Evolutionary conservation across 2,329 filamentous ascomycete species (phyloP).

Genomic region (Colletotrichum aenigma): DNA sequence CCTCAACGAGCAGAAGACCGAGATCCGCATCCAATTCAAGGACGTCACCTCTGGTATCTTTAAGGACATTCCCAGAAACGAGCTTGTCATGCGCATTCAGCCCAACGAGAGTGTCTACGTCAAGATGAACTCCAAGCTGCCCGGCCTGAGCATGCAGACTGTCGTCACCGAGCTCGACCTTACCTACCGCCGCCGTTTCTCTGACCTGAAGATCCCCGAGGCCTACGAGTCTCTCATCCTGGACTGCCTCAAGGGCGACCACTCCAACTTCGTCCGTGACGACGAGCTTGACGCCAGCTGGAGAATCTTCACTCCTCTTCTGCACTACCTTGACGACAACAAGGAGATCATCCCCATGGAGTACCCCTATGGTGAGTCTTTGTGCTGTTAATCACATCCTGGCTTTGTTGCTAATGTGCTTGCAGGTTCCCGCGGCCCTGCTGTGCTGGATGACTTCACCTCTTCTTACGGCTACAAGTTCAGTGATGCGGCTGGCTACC

Average conservation of each 20-base stretch:
- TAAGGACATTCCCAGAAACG: conserved; percentile 99
- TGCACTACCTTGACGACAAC: conserved; percentile 98
- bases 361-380: conserved; percentile 89
- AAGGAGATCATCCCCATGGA: conserved; percentile 99
- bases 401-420: conserved; percentile 23
- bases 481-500: conserved; percentile 93
- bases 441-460: conserved; percentile 97
- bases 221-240: conserved; percentile 98
- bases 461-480: conserved; percentile 99
- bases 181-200: conserved; percentile 97
- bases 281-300: conserved; percentile 97
- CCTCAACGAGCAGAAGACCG: conserved; percentile 99
- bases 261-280: conserved; percentile 98
- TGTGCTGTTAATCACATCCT: neutral
- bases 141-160: conserved; percentile 98
- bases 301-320: conserved; percentile 96
- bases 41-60: conserved; percentile 99
- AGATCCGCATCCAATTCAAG: conserved; percentile 99
- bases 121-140: conserved; percentile 99
- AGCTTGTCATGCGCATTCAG: conserved; percentile 98
- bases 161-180: conserved; percentile 98
- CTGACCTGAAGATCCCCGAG: conserved; percentile 98
- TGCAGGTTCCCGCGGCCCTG: conserved; percentile 90
- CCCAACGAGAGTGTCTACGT: conserved; percentile 99
- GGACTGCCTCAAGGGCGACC: conserved; percentile 96